These are phyloP conservation scores for Metschnikowia bowlesiae DNA, from an alignment of 805 yeast genomes.

Conservation along the genomic window DNA sequence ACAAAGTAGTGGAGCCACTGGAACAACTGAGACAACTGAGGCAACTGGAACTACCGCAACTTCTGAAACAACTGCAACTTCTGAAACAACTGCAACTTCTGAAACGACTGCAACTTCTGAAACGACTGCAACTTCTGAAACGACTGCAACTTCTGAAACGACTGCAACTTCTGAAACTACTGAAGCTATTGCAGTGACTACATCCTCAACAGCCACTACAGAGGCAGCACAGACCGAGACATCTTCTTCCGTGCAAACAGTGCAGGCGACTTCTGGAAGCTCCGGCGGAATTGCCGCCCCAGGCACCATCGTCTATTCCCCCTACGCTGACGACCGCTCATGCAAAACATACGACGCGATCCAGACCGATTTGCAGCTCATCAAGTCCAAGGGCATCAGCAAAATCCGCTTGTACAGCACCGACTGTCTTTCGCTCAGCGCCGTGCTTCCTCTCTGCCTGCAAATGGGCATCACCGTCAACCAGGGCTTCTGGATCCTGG, in stretches of 20 bases:
- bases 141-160: too few species aligned
- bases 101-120: not conserved
- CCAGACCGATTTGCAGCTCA: conserved; percentile 51
- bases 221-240: not conserved
- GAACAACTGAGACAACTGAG: not conserved
- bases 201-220: not conserved
- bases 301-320: conserved; percentile 66
- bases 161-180: too few species aligned
- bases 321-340: conserved; percentile 62
- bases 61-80: not conserved
- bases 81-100: not conserved
- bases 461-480: conserved; percentile 64
- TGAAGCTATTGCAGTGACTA: too few species aligned
- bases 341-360: conserved; percentile 63
- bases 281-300: conserved; percentile 40
- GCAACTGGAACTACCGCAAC: not conserved
- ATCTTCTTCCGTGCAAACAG: not conserved
- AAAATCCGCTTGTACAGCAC: conserved; percentile 79
- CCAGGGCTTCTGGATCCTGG: conserved; percentile 82
- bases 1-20: not conserved
- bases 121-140: too few species aligned
- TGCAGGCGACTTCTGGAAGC: too few species aligned
- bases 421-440: conserved; percentile 69
- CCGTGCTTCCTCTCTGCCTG: conserved; percentile 58
- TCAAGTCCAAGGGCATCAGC: conserved; percentile 57